Conservation (phyloP, 495 filamentous ascomycete species). For the Hypoxylon cercidicola region DNA sequence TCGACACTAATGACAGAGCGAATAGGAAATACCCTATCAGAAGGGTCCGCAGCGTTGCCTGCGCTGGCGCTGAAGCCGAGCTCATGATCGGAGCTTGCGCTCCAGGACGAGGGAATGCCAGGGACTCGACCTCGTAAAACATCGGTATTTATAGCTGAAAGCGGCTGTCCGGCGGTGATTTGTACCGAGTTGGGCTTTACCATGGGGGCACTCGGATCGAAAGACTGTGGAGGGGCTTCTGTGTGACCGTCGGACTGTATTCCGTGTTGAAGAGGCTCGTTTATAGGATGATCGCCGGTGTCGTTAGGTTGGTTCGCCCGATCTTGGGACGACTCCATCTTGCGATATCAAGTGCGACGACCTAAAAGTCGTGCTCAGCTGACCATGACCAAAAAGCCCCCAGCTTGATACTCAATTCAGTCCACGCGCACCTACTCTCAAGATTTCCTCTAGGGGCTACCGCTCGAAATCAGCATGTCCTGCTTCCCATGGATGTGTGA, state of each 20-base stretch:
- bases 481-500: conserved; percentile 15
- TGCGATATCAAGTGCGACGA: conserved; percentile 17
- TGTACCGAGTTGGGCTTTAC: neutral
- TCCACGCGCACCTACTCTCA: neutral
- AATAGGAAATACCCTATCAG: conserved; percentile 85
- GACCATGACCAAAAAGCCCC: neutral
- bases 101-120: conserved; percentile 41
- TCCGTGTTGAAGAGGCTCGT: conserved; percentile 2
- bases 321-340: conserved; percentile 32
- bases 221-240: conserved; percentile 10
- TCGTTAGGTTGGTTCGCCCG: neutral
- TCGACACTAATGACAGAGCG: conserved; percentile 82
- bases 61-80: conserved; percentile 33
- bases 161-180: neutral
- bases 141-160: conserved; percentile 10
- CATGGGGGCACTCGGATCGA: conserved; percentile 2
- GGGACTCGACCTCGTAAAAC: conserved; percentile 11
- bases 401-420: neutral
- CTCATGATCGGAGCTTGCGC: conserved; percentile 39
- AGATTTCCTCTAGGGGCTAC: neutral
- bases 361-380: conserved; percentile 31
- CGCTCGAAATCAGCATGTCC: conserved; percentile 6
- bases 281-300: conserved; percentile 8
- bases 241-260: conserved; percentile 8
- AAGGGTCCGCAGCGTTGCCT: conserved; percentile 44